These are phyloP conservation scores for Globisporangium rhizosaccharum DNA, from an alignment of 352 stramenopile genomes.

Conservation along the genomic window DNA sequence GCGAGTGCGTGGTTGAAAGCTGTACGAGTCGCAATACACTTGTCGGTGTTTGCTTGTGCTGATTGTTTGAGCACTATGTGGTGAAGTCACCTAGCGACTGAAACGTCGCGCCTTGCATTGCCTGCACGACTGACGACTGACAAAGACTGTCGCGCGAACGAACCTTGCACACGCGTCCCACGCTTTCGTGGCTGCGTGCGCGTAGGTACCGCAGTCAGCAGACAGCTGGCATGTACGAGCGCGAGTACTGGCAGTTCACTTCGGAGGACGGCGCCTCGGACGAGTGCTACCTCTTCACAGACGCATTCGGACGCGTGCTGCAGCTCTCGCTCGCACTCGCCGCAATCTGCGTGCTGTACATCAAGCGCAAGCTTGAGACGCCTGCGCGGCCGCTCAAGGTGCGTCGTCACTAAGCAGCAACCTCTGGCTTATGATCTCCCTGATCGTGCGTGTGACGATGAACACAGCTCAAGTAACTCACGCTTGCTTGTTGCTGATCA, in stretches of 20 bases:
- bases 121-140: too few species aligned
- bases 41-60: too few species aligned
- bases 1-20: too few species aligned
- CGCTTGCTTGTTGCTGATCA: slow-evolving; percentile 4
- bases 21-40: too few species aligned
- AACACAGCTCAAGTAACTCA: background rate
- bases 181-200: too few species aligned
- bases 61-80: too few species aligned
- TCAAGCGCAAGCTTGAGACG: slow-evolving; percentile 76
- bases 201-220: too few species aligned
- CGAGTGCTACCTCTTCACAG: slow-evolving; percentile 66
- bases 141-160: too few species aligned
- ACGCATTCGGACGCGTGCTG: slow-evolving; percentile 52
- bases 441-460: background rate
- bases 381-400: slow-evolving; percentile 58
- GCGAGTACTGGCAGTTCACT: slow-evolving; percentile 15
- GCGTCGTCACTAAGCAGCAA: background rate
- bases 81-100: too few species aligned
- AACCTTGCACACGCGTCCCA: too few species aligned
- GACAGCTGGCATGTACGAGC: background rate
- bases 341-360: slow-evolving; percentile 58
- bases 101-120: too few species aligned
- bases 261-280: slow-evolving; percentile 20
- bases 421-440: background rate
- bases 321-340: slow-evolving; percentile 47